Evolutionary conservation across 192 early-diverging fungal species (phyloP).

Genomic region (Podila clonocystis): DNA sequence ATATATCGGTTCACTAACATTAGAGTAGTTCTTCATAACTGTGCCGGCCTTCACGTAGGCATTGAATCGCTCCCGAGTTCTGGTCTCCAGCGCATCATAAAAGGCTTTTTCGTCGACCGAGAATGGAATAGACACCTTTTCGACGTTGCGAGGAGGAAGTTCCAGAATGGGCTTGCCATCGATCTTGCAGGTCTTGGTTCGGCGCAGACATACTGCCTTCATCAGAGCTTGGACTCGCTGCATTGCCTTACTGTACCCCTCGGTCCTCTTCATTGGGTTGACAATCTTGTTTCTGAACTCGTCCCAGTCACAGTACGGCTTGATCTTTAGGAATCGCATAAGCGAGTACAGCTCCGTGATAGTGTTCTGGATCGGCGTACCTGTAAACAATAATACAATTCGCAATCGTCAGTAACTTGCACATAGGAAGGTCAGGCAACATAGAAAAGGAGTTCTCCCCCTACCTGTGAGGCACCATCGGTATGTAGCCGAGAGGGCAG

Average conservation of each 20-base stretch:
- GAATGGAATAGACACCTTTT: constrained; percentile 56
- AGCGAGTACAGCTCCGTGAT: constrained; percentile 78
- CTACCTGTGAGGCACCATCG: constrained; percentile 77
- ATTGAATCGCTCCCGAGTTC: constrained; percentile 53
- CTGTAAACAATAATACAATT: constrained; percentile 11
- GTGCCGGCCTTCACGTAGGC: constrained; percentile 57
- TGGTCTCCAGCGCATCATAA: constrained; percentile 58
- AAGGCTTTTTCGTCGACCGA: constrained; percentile 64
- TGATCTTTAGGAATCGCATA: constrained; percentile 72
- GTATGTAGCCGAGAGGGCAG: constrained; percentile 55
- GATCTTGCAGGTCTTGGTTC: constrained; percentile 70
- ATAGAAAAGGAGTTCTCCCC: neutral
- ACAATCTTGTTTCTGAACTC: constrained; percentile 63
- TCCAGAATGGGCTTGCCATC: constrained; percentile 73
- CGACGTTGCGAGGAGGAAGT: constrained; percentile 64
- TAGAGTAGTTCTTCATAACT: constrained; percentile 65
- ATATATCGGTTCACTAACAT: constrained; percentile 27
- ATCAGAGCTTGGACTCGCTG: constrained; percentile 69
- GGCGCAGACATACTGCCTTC: constrained; percentile 68
- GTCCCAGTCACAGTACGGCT: constrained; percentile 60
- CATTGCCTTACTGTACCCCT: constrained; percentile 51
- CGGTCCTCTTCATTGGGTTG: constrained; percentile 49
- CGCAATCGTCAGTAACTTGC: neutral
- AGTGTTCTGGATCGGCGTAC: constrained; percentile 69
- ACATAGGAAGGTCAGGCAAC: neutral